A percentile compares a stretch with the other conserved stretches of the same genome.
Conservation (phyloP, 148 eudicot genomes). For the Rhododendron molle region DNA sequence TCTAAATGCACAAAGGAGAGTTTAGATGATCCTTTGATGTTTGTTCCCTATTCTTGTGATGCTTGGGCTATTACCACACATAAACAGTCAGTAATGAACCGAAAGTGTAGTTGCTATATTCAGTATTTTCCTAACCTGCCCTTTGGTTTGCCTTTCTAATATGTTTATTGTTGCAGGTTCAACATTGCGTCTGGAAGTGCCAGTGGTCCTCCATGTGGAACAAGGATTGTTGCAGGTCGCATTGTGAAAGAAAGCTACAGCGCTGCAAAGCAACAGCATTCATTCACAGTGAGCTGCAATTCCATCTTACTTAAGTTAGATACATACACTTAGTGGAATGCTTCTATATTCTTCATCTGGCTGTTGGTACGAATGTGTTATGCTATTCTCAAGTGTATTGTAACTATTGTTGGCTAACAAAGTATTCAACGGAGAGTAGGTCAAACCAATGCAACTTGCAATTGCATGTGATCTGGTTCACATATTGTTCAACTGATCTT, state of each 20-base stretch:
- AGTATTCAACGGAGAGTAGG: no score
- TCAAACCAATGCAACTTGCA: no score
- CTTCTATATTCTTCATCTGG: not conserved
- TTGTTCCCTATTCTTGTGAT: no score
- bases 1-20: no score
- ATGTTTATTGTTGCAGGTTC: conserved; percentile 40
- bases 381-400: no score
- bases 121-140: not conserved
- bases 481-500: no score
- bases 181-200: conserved; percentile 68
- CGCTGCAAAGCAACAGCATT: conserved; percentile 85
- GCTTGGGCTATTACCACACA: no score
- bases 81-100: not conserved
- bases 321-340: not conserved
- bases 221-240: conserved; percentile 61
- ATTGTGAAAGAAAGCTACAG: conserved; percentile 92
- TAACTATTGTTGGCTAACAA: no score
- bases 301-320: not conserved
- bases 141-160: not conserved
- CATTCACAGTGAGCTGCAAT: conserved; percentile 60
- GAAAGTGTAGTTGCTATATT: not conserved
- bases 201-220: conserved; percentile 71
- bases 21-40: no score
- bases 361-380: no score
- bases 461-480: no score